These are phyloP conservation scores for Achlya hypogyna DNA, from an alignment of 352 stramenopile genomes.

Conservation along the genomic window DNA sequence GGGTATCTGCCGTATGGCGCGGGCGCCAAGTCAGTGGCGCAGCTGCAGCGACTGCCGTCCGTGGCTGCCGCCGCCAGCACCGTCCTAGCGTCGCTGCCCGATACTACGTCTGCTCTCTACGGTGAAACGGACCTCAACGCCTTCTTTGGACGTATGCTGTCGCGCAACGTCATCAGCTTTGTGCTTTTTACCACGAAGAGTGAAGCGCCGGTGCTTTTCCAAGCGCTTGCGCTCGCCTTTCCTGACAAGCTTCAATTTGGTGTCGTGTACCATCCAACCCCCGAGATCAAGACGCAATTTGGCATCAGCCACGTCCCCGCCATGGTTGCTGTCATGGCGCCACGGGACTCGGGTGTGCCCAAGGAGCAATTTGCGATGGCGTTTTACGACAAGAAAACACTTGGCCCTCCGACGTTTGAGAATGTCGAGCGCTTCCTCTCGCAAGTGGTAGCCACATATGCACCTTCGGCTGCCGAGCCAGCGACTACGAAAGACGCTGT, in stretches of 20 bases:
- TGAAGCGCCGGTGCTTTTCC: conserved; percentile 40
- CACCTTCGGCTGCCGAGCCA: conserved; percentile 21
- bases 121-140: conserved; percentile 44
- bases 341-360: neutral
- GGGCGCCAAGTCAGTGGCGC: conserved; percentile 1
- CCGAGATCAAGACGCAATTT: conserved; percentile 58
- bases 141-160: conserved; percentile 37
- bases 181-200: conserved; percentile 54
- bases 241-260: conserved; percentile 44
- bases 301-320: conserved; percentile 23
- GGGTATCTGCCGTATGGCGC: neutral
- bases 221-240: conserved; percentile 51
- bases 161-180: conserved; percentile 37
- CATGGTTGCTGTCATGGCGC: conserved; percentile 18
- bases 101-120: conserved; percentile 33
- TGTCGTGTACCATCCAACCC: conserved; percentile 42
- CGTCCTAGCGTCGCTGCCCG: conserved; percentile 42
- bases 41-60: conserved; percentile 33
- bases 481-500: conserved; percentile 21
- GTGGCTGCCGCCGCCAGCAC: conserved; percentile 37
- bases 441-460: conserved; percentile 48
- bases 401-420: conserved; percentile 50
- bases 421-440: conserved; percentile 63
- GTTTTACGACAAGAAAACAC: conserved; percentile 56
- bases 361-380: conserved; percentile 44